These are phyloP conservation scores for Creolimax fragrantissima DNA, from an alignment of 78 protist species.

Conservation along the genomic window DNA sequence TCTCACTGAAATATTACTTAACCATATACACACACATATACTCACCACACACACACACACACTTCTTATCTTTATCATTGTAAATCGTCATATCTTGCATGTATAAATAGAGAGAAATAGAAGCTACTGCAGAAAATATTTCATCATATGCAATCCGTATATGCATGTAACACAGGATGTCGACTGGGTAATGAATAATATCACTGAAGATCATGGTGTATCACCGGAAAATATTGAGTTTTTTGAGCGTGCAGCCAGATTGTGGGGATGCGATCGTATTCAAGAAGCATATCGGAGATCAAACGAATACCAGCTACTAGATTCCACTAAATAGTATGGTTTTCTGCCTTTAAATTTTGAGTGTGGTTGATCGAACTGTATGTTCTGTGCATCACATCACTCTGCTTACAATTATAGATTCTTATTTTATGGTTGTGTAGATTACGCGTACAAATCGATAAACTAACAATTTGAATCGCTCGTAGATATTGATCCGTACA, in stretches of 20 bases:
- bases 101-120: background rate
- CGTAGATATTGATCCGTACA: too few relatives aligned
- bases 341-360: too few relatives aligned
- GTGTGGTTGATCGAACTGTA: too few relatives aligned
- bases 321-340: conserved; percentile 70
- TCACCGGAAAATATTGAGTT: background rate
- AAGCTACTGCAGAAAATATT: background rate
- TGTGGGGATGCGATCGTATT: conserved; percentile 80
- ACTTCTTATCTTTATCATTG: background rate
- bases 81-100: background rate
- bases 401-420: too few relatives aligned
- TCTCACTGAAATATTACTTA: too few relatives aligned
- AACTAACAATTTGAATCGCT: too few relatives aligned
- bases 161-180: too few relatives aligned
- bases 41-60: background rate
- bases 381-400: too few relatives aligned
- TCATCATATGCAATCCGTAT: too few relatives aligned
- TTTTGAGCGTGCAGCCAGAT: background rate
- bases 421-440: too few relatives aligned
- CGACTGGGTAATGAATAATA: background rate
- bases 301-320: conserved; percentile 73
- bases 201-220: background rate
- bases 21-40: background rate
- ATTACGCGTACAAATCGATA: too few relatives aligned
- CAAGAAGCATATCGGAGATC: conserved; percentile 50